Evolutionary conservation across 176 grass and related monocot species (phyloP).

Genomic region (Melocanna baccifera): DNA sequence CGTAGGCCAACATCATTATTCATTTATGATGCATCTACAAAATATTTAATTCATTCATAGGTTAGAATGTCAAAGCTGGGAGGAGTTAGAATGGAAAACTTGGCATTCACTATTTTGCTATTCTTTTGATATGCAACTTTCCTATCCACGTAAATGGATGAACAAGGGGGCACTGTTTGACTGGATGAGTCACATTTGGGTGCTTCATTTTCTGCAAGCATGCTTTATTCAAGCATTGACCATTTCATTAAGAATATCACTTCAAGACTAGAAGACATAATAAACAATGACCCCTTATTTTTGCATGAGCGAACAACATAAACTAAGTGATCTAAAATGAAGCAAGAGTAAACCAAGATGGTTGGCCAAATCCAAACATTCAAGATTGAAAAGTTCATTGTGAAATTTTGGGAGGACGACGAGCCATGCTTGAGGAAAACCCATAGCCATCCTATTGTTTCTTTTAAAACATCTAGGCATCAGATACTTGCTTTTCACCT

Average conservation of each 20-base stretch:
- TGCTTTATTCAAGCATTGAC: background rate
- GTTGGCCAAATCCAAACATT: background rate
- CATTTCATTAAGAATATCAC: background rate
- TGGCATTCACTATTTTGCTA: background rate
- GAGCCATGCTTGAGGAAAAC: background rate
- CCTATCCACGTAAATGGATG: background rate
- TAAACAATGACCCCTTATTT: background rate
- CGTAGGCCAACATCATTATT: background rate
- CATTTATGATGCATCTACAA: background rate
- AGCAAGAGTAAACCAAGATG: background rate
- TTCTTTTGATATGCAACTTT: background rate
- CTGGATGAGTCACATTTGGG: background rate
- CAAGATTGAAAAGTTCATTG: background rate
- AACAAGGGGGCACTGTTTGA: background rate
- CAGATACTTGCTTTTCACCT: background rate
- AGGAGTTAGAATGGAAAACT: background rate
- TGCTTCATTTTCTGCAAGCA: background rate
- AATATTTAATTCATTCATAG: constrained; percentile 3
- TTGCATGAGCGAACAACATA: background rate
- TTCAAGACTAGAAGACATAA: constrained; percentile 1
- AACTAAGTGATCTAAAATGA: background rate
- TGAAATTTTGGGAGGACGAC: background rate
- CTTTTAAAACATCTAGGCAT: background rate
- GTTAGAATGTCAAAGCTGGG: background rate
- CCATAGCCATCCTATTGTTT: constrained; percentile 1